phyloP scores from a whole-genome alignment of 495 filamentous ascomycete species.

The Xylaria bambusicola region DNA sequence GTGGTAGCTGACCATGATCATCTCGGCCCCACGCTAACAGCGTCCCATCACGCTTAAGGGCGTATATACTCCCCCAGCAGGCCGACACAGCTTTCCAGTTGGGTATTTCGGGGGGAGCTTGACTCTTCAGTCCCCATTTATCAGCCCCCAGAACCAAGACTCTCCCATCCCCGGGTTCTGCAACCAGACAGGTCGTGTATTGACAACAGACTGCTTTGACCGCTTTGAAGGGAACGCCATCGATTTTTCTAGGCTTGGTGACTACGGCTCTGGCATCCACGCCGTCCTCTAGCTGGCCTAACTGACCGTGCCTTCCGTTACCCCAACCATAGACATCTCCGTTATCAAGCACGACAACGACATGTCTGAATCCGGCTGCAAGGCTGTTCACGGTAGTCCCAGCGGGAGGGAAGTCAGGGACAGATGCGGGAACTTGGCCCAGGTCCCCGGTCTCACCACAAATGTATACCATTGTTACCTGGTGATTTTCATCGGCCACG shows the following conservation, averaged over 20 bases:
- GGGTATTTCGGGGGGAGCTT: slow-evolving; percentile 37
- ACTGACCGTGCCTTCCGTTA: slow-evolving; percentile 76
- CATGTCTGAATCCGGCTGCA: slow-evolving; percentile 74
- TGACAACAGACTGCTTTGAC: slow-evolving; percentile 70
- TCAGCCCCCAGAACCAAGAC: slow-evolving; percentile 67
- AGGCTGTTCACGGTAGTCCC: slow-evolving; percentile 57
- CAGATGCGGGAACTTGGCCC: slow-evolving; percentile 21
- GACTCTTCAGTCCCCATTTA: slow-evolving; percentile 62
- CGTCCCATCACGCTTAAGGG: slow-evolving; percentile 57
- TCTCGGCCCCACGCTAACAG: slow-evolving; percentile 73
- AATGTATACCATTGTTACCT: slow-evolving; percentile 52
- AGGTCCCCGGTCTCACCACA: slow-evolving; percentile 48
- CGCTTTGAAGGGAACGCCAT: slow-evolving; percentile 55
- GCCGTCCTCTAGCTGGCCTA: slow-evolving; percentile 54
- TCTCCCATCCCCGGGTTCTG: slow-evolving; percentile 52
- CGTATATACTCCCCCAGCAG: slow-evolving; percentile 81
- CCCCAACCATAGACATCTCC: slow-evolving; percentile 91
- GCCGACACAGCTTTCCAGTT: slow-evolving; percentile 65
- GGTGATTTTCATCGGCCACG: slow-evolving; percentile 37
- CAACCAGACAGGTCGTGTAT: slow-evolving; percentile 77
- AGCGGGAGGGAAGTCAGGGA: slow-evolving; percentile 63
- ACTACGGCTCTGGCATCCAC: slow-evolving; percentile 39
- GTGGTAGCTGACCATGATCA: slow-evolving; percentile 80
- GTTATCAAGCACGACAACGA: slow-evolving; percentile 68
- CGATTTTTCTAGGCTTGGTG: slow-evolving; percentile 60